phyloP scores from a whole-genome alignment of 2,329 filamentous ascomycete genomes.

The Remersonia thermophila region DNA sequence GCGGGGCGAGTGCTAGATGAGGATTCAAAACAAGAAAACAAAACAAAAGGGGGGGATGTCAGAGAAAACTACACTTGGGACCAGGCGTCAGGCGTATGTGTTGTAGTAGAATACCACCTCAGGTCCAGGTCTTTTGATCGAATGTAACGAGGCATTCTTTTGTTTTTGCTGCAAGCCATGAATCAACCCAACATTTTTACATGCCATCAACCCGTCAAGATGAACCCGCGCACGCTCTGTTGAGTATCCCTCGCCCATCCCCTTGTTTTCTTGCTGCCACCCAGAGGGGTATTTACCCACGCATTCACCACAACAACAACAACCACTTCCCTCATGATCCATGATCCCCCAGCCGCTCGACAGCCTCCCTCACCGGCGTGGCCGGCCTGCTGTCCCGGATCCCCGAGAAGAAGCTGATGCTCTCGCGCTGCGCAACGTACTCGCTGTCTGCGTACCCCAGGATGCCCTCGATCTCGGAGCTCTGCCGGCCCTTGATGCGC shows the following conservation, averaged over 20 bases:
- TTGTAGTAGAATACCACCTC: conserved; percentile 5
- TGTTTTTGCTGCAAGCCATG: too few relatives aligned
- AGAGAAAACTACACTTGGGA: conserved; percentile 3
- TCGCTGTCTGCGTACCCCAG: conserved; percentile 91
- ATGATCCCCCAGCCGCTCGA: conserved; percentile 13
- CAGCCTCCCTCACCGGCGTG: conserved; percentile 22
- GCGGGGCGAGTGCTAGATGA: too few relatives aligned
- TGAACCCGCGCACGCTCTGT: too few relatives aligned
- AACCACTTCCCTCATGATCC: conserved; percentile 14
- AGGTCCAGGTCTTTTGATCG: neutral
- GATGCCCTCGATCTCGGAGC: conserved; percentile 64
- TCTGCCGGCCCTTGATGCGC: conserved; percentile 73
- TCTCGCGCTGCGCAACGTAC: conserved; percentile 81
- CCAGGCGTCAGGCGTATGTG: conserved; percentile 10
- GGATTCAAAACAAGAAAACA: too few relatives aligned
- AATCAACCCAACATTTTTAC: too few relatives aligned
- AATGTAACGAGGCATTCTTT: too few relatives aligned
- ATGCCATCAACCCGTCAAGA: too few relatives aligned
- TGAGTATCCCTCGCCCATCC: too few relatives aligned
- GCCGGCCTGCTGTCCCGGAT: conserved; percentile 41
- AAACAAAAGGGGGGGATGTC: neutral
- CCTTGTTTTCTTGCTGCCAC: too few relatives aligned
- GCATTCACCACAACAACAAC: conserved; percentile 5
- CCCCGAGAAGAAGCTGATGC: conserved; percentile 63
- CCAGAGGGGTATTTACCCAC: too few relatives aligned